A percentile compares a stretch with the other conserved stretches of the same genome.
Evolutionary conservation across 306 rosid species (phyloP).

Genomic region (Prosopis cineraria): DNA sequence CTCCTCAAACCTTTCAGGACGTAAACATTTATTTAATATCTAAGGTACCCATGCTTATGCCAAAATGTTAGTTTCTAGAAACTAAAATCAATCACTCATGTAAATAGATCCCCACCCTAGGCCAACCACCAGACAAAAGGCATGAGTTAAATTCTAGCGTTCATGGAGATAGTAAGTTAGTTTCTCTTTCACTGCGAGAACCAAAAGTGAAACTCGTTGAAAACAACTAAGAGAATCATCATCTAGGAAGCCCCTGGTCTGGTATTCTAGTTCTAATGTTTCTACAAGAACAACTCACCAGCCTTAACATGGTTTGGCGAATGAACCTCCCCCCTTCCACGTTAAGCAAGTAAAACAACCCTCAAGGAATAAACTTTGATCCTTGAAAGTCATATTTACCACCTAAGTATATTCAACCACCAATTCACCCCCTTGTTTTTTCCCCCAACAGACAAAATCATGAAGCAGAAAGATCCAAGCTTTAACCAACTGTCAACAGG

Average conservation of each 20-base stretch:
- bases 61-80: not conserved
- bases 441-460: not conserved
- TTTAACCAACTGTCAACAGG: conserved; percentile 13
- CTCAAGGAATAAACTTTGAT: not conserved
- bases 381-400: not conserved
- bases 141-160: not conserved
- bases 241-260: not conserved
- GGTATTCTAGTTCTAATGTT: not conserved
- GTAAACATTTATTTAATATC: not conserved
- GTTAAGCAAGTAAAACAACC: not conserved
- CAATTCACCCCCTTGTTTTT: not conserved
- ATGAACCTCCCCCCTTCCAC: not conserved
- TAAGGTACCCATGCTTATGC: not conserved
- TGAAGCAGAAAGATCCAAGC: conserved; percentile 11
- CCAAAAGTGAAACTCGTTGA: not conserved
- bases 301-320: not conserved
- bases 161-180: not conserved
- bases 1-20: not conserved
- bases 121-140: not conserved
- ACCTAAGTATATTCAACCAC: not conserved
- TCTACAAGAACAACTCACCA: no score
- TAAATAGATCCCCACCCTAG: not conserved
- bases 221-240: not conserved
- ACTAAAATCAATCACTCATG: not conserved
- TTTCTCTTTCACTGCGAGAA: not conserved